These are phyloP conservation scores for Epichloe gansuensis DNA, from an alignment of 2,329 filamentous ascomycete species.

Conservation along the genomic window DNA sequence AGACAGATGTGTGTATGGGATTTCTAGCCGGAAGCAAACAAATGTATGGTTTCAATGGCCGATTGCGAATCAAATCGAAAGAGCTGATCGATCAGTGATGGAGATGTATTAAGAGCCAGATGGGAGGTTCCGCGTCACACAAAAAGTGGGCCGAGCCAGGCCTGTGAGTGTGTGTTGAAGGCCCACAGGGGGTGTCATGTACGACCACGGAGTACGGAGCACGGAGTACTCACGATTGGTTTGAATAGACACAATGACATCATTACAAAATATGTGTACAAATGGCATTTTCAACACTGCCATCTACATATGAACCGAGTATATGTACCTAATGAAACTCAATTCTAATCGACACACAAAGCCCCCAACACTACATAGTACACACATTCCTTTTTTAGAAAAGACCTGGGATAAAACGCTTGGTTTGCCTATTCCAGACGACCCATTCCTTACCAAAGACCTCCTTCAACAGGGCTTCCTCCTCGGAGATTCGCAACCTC, in stretches of 20 bases:
- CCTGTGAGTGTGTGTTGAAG: not conserved
- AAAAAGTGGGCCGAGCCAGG: not conserved
- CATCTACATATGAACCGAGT: no score
- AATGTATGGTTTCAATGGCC: not conserved
- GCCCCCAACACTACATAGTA: not conserved
- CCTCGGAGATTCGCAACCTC: constrained; percentile 28
- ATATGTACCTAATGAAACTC: no score
- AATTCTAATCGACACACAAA: not conserved
- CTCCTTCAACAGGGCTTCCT: constrained; percentile 36
- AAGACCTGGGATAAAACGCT: constrained; percentile 32
- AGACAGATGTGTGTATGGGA: not conserved
- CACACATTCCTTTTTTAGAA: not conserved
- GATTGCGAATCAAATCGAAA: not conserved
- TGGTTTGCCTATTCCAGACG: constrained; percentile 33
- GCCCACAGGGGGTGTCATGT: no score
- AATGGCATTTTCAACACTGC: no score
- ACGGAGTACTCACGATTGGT: no score
- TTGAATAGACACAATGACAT: no score
- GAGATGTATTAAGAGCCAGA: not conserved
- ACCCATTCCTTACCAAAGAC: constrained; percentile 37
- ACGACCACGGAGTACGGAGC: no score
- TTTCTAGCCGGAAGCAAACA: not conserved
- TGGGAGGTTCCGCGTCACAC: not conserved
- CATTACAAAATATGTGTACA: no score
- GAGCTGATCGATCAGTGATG: not conserved